Evolutionary conservation across 2,329 filamentous ascomycete genomes (phyloP).

Genomic region (Dactylellina drechsleri): DNA sequence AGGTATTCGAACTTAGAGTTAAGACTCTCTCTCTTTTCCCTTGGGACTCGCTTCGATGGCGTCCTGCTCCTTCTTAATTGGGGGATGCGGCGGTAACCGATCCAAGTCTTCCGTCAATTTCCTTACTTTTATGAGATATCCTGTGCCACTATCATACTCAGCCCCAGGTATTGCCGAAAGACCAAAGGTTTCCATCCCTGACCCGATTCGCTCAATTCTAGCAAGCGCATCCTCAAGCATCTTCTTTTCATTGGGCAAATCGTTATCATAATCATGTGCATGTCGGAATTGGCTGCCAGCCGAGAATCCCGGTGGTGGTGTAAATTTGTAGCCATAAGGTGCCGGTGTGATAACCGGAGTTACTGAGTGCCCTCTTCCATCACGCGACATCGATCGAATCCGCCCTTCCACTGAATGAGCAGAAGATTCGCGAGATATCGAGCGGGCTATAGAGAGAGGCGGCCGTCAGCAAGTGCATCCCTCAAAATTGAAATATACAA

Average conservation of each 20-base stretch:
- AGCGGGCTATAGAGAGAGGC: conserved; percentile 26
- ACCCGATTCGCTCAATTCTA: conserved; percentile 24
- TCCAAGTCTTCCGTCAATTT: conserved; percentile 33
- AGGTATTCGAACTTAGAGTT: neutral
- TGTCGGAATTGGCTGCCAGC: conserved; percentile 24
- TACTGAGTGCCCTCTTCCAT: conserved; percentile 54
- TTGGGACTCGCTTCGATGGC: neutral
- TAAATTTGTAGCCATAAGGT: conserved; percentile 55
- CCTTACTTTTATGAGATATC: conserved; percentile 20
- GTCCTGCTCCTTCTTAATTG: conserved; percentile 9
- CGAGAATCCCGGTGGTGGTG: conserved; percentile 56
- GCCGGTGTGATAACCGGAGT: conserved; percentile 56
- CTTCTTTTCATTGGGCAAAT: conserved; percentile 26
- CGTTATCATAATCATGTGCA: conserved; percentile 30
- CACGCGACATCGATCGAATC: conserved; percentile 51
- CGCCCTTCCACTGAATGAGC: conserved; percentile 41
- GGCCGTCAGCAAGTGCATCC: neutral
- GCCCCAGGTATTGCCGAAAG: conserved; percentile 8
- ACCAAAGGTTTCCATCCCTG: conserved; percentile 19
- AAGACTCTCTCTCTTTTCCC: conserved; percentile 20
- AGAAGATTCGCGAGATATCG: conserved; percentile 55
- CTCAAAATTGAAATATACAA: neutral
- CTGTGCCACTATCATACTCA: conserved; percentile 23
- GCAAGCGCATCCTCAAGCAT: conserved; percentile 31
- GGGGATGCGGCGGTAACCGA: conserved; percentile 1